Base-by-base conservation (phyloP, 176 grass and related monocot species). In the Puya raimondii region DNA sequence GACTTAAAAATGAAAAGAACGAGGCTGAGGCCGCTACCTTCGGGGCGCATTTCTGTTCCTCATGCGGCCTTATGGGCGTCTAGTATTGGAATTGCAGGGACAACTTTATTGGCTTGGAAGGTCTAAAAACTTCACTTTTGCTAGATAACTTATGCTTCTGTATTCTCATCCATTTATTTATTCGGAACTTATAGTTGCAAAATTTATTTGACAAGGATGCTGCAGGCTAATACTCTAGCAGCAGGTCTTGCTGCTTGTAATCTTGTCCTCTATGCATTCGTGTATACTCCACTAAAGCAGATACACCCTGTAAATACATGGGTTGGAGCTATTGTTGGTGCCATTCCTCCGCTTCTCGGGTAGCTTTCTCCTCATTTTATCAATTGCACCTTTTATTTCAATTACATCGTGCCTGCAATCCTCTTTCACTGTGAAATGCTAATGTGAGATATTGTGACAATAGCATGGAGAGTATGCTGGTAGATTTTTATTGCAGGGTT, bases 281-380 rank as follows among this genome's bases (percentile, higher is more conserved):
- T 92, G n/a, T 97, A 97, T 68, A 97, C 93, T 75, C 89, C 93
- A 21, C 79, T 97, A 69, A 97, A 97, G 80, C 93, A 97, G 83
- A 92, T 97, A 83, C 93, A 97, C 69, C 93, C 93, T 47, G 65
- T 87, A 42, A 97, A 97, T 87, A 97, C 93, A 85, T 97, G 93
- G 93, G 93, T 97, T 76, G 93, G 93, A 76, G 93, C 93, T 64
- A 53, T 97, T 72, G 84, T 97, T 80, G 89, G 93, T 63, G 93
- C 93, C 64, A 97, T 97, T 85, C 93, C 93, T 59, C 93, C 93
- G 66, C 93, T 97, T 85, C 80, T 96, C 47, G 93, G 93, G 89
- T 92, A 90, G 70, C 52, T 51, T 68, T 76, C 61, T 78, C 68
- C 66, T 88, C 47, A 74, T 9, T 51, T 65, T 75, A 20, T 7